Evolutionary conservation across 2,329 filamentous ascomycete species (phyloP).

Genomic region (Colletotrichum sp.): DNA sequence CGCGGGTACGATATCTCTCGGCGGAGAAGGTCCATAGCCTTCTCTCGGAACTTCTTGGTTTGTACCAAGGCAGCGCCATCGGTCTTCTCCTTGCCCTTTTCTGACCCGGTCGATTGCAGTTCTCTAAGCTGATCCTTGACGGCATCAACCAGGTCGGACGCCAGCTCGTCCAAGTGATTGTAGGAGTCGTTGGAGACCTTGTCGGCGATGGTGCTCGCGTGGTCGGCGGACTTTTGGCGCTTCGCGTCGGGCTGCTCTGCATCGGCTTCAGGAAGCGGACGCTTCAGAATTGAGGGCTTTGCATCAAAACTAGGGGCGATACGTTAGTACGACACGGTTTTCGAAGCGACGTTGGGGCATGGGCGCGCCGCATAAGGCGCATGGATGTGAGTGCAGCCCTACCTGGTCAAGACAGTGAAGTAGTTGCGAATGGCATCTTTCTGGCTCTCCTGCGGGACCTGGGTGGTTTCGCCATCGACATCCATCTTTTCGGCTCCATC

Average conservation of each 20-base stretch:
- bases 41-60: conserved; percentile 63
- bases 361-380: background rate
- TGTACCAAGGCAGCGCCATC: conserved; percentile 40
- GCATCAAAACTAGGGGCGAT: conserved; percentile 54
- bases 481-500: conserved; percentile 27
- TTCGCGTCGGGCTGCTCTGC: conserved; percentile 61
- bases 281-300: conserved; percentile 59
- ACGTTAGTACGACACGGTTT: conserved; percentile 30
- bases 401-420: conserved; percentile 43
- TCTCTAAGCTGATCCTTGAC: conserved; percentile 54
- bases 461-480: conserved; percentile 28
- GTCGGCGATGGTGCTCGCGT: conserved; percentile 49
- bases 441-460: conserved; percentile 26
- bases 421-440: conserved; percentile 42
- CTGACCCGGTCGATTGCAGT: conserved; percentile 38
- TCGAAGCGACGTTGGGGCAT: background rate
- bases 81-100: conserved; percentile 32
- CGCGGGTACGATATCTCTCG: conserved; percentile 62
- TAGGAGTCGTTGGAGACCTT: conserved; percentile 59
- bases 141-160: conserved; percentile 58
- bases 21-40: conserved; percentile 65
- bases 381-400: conserved; percentile 21
- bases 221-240: conserved; percentile 61
- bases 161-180: conserved; percentile 67
- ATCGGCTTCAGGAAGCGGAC: conserved; percentile 49